Evolutionary conservation across 352 stramenopile genomes (phyloP), one percentile per base, ranked within the genome.

Genomic region (Globisporangium uncinulatum): DNA sequence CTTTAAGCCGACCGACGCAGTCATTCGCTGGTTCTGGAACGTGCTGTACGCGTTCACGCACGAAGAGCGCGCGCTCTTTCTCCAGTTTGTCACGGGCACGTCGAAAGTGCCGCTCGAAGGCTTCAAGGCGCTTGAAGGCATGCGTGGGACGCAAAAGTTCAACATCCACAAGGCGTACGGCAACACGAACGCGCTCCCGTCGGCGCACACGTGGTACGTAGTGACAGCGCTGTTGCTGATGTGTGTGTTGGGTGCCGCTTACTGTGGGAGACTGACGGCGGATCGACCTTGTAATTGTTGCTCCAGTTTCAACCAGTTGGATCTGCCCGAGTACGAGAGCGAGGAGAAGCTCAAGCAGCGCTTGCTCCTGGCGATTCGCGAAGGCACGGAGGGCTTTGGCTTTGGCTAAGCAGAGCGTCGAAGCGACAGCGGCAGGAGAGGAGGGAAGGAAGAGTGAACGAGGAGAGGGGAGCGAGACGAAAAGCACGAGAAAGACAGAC

Each of bases 131-230:
- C 81, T 99, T 0, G 96, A 99, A 67, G 97, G 97, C 54, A 99
- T 99, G 97, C 89, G 97, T 24, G 98, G 98, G 29, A 96, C 97
- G 39, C 95, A 99, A 70, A 98, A 98, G 69, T 99, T 99, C 71
- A 99, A 97, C 67, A 99, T 99, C 66, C 96, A 99, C 80, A 98
- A 98, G 73, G 91, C 92, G 5, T 97, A 97, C 65, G 95, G 91
- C 44, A 89, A 93, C 65, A 79, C 73, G 57, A 92, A 81, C 29
- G 78, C 83, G 31, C 63, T 97, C 46, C 89, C 89, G 13, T 93
- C 85, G 15, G 96, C 97, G 15, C 98, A 99, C 78, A 99, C 98
- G 36, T 99, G 97, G 86, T 94, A 70, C 62, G 79, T 77, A 11
- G 15, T 66, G 32, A n/a, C 44, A 55, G 45, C 14, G 15, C 42